Base-by-base conservation (phyloP, 176 grass and related monocot species). In the Carex littledalei region DNA sequence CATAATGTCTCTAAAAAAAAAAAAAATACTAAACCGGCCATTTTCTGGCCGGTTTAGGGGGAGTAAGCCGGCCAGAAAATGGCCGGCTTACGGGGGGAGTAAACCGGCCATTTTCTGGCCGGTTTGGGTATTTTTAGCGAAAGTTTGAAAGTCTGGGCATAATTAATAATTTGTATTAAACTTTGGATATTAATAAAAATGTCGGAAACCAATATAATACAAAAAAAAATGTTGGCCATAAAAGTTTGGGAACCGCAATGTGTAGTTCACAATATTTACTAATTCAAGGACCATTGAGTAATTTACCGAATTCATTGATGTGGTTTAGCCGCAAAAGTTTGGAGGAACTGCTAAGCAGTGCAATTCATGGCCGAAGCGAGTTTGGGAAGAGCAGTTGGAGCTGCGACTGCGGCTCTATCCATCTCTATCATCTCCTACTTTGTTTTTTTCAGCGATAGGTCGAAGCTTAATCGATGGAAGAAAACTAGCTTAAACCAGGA, bases 281-380 rank as follows among this genome's bases (percentile, higher is more conserved):
- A 78, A 78, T 26, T 53, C 54, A 15, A 78, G 73, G 66, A 68
- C 31, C 15, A 7, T 7, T 29, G 24, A 29, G 24, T 68, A 68
- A 17, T 39, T 17, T 37, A 18, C 32, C 5, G 14, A 37, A 37
- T 68, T 16, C 5, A 67, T 6, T 9, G 5, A 43, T 15, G 47
- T 29, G 67, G 49, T 35, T 45, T 52, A 76, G 54, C 24, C 69
- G 63, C n/a, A 75, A 85, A 75, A 73, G 11, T 39, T 47, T 72
- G 1, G 29, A 18, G 8, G 2, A 45, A 6, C 15, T 41, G 32
- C 5, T 86, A 26, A 59, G 24, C 63, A 47, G 22, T 20, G 35
- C 8, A 11, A 61, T 39, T 63, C 53, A 99, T 99, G 96, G 91
- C 89, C 78, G 87, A 64, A 84, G 90, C 82, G 81, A 87, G 80